phyloP scores from a whole-genome alignment of 192 early-diverging fungal genomes.

The Coemansia sp. region DNA sequence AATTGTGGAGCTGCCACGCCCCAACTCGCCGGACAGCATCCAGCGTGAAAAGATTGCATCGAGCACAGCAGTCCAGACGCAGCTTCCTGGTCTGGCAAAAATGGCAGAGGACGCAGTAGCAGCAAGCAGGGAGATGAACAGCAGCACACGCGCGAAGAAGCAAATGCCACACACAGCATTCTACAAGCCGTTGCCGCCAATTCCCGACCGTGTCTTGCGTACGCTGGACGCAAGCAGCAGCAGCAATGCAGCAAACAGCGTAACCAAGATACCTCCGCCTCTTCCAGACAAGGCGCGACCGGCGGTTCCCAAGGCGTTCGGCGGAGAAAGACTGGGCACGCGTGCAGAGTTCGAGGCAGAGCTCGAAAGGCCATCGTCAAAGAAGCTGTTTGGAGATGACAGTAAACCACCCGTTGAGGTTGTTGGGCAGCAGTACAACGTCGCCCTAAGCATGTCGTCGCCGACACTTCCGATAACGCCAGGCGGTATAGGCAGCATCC shows the following conservation, averaged over 20 bases:
- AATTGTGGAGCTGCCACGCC: background rate
- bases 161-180: background rate
- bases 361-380: constrained; percentile 37
- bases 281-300: constrained; percentile 41
- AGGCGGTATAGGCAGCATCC: constrained; percentile 7
- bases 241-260: background rate
- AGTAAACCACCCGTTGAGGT: background rate
- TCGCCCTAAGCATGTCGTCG: constrained; percentile 13
- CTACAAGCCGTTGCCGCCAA: constrained; percentile 32
- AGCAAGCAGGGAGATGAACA: background rate
- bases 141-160: constrained; percentile 8
- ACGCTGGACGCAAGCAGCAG: constrained; percentile 20
- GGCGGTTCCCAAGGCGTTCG: constrained; percentile 28
- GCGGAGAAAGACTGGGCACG: constrained; percentile 22
- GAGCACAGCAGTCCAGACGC: constrained; percentile 3
- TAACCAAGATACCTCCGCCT: constrained; percentile 20
- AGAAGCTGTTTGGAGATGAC: constrained; percentile 27
- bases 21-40: background rate
- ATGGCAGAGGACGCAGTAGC: constrained; percentile 33
- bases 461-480: constrained; percentile 7
- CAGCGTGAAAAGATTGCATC: background rate
- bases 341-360: constrained; percentile 28
- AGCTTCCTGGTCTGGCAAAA: constrained; percentile 35
- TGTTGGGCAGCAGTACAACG: constrained; percentile 2
- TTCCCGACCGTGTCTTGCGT: constrained; percentile 40